A percentile compares a stretch with the other conserved stretches of the same genome.
Conservation (phyloP, 2,329 filamentous ascomycete species). For the Alternaria gansuensis region DNA sequence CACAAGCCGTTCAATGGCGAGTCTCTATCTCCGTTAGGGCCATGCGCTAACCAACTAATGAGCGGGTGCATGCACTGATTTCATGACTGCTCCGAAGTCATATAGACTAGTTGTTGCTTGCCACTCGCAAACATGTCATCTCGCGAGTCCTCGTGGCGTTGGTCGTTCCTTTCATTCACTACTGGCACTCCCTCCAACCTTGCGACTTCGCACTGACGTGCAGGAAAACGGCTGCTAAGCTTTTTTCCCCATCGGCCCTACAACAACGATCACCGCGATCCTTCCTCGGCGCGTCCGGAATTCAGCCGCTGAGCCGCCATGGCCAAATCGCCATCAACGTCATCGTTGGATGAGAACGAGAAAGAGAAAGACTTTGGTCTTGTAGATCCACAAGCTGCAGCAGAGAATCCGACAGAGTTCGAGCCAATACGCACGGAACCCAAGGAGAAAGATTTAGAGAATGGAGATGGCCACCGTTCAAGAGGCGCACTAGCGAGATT, state of each 20-base stretch:
- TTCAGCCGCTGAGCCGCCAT: slow-evolving; percentile 13
- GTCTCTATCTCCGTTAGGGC: slow-evolving; percentile 39
- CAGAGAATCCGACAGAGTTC: slow-evolving; percentile 47
- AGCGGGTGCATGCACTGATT: slow-evolving; percentile 31
- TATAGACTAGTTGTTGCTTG: slow-evolving; percentile 32
- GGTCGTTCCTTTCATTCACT: slow-evolving; percentile 10
- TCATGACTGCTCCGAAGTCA: slow-evolving; percentile 30
- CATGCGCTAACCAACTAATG: slow-evolving; percentile 40
- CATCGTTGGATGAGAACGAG: slow-evolving; percentile 38
- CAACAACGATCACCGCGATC: slow-evolving; percentile 9
- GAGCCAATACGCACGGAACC: slow-evolving; percentile 51
- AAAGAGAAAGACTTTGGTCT: slow-evolving; percentile 53
- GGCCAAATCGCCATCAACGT: slow-evolving; percentile 35
- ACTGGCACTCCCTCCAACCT: not conserved
- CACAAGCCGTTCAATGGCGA: slow-evolving; percentile 32
- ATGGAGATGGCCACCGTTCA: slow-evolving; percentile 32
- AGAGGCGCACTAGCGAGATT: slow-evolving; percentile 39
- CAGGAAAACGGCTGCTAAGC: slow-evolving; percentile 1
- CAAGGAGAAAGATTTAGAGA: slow-evolving; percentile 47
- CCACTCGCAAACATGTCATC: slow-evolving; percentile 18
- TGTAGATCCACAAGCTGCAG: slow-evolving; percentile 49
- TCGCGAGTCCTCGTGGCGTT: slow-evolving; percentile 15
- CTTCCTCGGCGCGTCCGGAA: slow-evolving; percentile 8
- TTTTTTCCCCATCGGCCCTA: slow-evolving; percentile 4
- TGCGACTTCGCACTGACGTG: not conserved